Conservation (phyloP, 192 early-diverging fungal genomes). For the Rhizophagus sp. region DNA sequence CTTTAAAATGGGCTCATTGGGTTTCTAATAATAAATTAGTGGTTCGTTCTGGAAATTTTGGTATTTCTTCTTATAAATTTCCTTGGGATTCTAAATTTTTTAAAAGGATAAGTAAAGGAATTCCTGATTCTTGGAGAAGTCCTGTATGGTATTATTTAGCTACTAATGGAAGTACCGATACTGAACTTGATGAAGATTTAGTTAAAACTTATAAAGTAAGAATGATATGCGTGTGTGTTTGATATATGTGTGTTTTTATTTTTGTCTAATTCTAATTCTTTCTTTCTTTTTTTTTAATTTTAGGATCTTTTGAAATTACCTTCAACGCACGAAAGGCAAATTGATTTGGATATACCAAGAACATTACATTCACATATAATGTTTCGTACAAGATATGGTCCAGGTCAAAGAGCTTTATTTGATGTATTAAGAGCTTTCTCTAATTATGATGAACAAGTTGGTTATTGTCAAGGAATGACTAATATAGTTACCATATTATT, state of each 20-base stretch:
- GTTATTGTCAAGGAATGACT: constrained; percentile 88
- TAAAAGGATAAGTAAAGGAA: constrained; percentile 55
- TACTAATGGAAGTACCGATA: constrained; percentile 30
- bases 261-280: neutral
- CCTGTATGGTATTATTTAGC: constrained; percentile 51
- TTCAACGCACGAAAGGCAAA: constrained; percentile 53
- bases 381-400: constrained; percentile 60
- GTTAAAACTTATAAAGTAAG: constrained; percentile 10
- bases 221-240: neutral
- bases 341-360: constrained; percentile 61
- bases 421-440: constrained; percentile 79
- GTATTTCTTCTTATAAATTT: constrained; percentile 8
- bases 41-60: neutral
- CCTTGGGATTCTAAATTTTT: constrained; percentile 38
- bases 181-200: constrained; percentile 30
- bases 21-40: neutral
- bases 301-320: constrained; percentile 38
- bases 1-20: constrained; percentile 10
- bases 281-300: neutral
- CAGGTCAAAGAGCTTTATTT: constrained; percentile 72
- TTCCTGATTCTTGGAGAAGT: constrained; percentile 59
- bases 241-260: too few species aligned
- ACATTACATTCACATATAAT: constrained; percentile 60
- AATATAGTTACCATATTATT: constrained; percentile 77
- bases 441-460: constrained; percentile 73